These are phyloP conservation scores for Neobulgaria alba DNA, from an alignment of 2,329 filamentous ascomycete genomes.

Conservation along the genomic window DNA sequence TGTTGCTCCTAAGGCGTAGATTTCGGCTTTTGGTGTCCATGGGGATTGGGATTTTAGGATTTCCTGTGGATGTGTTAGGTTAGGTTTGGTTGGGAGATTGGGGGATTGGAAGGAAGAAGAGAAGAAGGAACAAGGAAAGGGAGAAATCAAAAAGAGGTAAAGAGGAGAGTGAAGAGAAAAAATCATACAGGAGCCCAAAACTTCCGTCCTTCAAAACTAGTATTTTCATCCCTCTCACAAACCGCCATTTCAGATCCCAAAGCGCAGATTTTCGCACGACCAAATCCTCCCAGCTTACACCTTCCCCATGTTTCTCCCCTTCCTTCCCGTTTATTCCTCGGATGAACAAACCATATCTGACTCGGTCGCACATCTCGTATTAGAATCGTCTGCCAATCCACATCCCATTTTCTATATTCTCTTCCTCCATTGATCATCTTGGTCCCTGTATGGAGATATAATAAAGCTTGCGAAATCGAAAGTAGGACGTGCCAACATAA, in stretches of 20 bases:
- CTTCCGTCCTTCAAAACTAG: slow-evolving; percentile 12
- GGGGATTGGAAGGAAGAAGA: background rate
- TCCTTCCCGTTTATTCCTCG: slow-evolving; percentile 33
- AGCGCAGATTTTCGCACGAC: slow-evolving; percentile 26
- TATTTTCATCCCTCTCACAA: slow-evolving; percentile 9
- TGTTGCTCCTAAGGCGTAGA: slow-evolving; percentile 24
- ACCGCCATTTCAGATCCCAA: slow-evolving; percentile 11
- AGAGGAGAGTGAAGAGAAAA: too few relatives aligned
- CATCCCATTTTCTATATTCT: slow-evolving; percentile 25
- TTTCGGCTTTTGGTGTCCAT: slow-evolving; percentile 17
- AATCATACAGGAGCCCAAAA: slow-evolving; percentile 24
- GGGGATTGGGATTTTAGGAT: slow-evolving; percentile 16
- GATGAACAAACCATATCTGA: slow-evolving; percentile 44
- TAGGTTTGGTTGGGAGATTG: too few relatives aligned
- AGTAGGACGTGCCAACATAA: slow-evolving; percentile 48
- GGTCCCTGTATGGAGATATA: slow-evolving; percentile 44
- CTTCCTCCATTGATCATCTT: slow-evolving; percentile 20
- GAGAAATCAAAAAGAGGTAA: background rate
- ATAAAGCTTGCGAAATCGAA: slow-evolving; percentile 39
- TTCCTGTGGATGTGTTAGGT: slow-evolving; percentile 14
- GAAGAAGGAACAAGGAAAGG: background rate
- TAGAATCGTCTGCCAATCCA: slow-evolving; percentile 43
- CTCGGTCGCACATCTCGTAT: slow-evolving; percentile 38
- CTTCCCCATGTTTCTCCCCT: slow-evolving; percentile 39
- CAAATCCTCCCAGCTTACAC: slow-evolving; percentile 45